Conservation (phyloP, 2,329 filamentous ascomycete genomes). For the Teratosphaeria destructans region DNA sequence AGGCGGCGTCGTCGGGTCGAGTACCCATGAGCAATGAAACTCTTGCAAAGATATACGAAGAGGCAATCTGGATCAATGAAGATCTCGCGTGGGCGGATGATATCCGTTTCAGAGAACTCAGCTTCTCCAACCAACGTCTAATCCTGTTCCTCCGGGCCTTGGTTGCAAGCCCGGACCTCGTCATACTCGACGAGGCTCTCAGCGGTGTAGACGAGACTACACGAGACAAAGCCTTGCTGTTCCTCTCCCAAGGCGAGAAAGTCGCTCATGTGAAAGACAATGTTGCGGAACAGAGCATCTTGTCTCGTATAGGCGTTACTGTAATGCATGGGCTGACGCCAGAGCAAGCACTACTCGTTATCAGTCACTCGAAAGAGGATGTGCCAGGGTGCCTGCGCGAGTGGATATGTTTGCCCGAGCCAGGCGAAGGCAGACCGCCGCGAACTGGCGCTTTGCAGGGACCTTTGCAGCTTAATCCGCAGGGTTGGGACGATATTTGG, state of each 20-base stretch:
- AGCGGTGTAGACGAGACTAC: constrained; percentile 46
- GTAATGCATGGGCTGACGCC: constrained; percentile 53
- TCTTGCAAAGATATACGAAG: constrained; percentile 7
- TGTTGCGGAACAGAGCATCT: constrained; percentile 16
- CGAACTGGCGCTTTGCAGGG: constrained; percentile 51
- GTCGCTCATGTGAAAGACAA: constrained; percentile 4
- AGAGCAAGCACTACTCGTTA: constrained; percentile 76
- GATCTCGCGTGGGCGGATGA: constrained; percentile 54
- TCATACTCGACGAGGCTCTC: constrained; percentile 43
- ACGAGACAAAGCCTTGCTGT: constrained; percentile 77
- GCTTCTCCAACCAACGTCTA: constrained; percentile 75
- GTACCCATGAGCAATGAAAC: constrained; percentile 3
- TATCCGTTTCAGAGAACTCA: constrained; percentile 59
- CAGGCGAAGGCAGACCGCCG: constrained; percentile 50
- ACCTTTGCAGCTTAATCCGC: constrained; percentile 21
- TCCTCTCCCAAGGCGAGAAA: constrained; percentile 48
- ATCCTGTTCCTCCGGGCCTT: constrained; percentile 60
- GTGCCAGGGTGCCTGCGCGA: constrained; percentile 73
- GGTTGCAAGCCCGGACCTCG: constrained; percentile 35
- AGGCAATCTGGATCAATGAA: constrained; percentile 8
- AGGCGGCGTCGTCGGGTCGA: neutral
- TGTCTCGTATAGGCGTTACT: constrained; percentile 35
- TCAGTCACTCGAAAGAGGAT: constrained; percentile 84
- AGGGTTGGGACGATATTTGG: constrained; percentile 25
- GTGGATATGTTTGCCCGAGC: constrained; percentile 77